Base-by-base conservation (phyloP, 2,329 filamentous ascomycete genomes). In the Leptodontidium sp. region DNA sequence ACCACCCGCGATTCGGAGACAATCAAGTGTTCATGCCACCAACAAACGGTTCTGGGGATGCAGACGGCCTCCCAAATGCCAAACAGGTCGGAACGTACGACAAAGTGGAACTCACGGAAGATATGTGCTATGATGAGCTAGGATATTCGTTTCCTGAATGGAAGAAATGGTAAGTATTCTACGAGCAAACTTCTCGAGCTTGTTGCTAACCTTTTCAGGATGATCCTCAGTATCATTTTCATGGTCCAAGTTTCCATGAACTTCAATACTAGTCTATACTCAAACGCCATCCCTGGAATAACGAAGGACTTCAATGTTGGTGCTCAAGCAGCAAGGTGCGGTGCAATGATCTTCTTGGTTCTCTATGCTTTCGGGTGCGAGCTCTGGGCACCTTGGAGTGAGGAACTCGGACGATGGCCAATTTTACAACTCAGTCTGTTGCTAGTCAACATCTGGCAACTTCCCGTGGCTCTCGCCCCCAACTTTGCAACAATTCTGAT, bases 301-400 rank as follows among this genome's bases (percentile, higher is more conserved):
- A 82, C 86, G 0, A 82, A 89, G 24, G 85, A 93, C 70, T 96
- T 92, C 72, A 73, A 81, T 58, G 89, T 95, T 70, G 91, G 88
- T 70, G 82, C 82, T 35, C 91, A 93, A 78, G 88, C 86, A 4
- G 92, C 90, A 4, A 87, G 92, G 65, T 86, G 88, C 67, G 93
- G 93, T 77, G 91, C 92, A 68, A 90, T 92, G 81, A 87, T 94
- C 71, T 96, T 95, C 81, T 81, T 97, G 49, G 85, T 96, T 62
- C 80, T 90, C 1, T 96, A 97, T 78, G 93, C 92, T 47, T 94
- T 96, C 77, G 93, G 93, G 45, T 96, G 93, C 78, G 93, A 96
- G 79, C 85, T 95, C 0, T 96, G 93, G 93, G 93, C 93, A 0
- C 93, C 93, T 0, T 96, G 93, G 91, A 92, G 88, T 57, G 93